Base-by-base conservation (phyloP, 2,329 filamentous ascomycete genomes). In the Aspergillus nomiae region DNA sequence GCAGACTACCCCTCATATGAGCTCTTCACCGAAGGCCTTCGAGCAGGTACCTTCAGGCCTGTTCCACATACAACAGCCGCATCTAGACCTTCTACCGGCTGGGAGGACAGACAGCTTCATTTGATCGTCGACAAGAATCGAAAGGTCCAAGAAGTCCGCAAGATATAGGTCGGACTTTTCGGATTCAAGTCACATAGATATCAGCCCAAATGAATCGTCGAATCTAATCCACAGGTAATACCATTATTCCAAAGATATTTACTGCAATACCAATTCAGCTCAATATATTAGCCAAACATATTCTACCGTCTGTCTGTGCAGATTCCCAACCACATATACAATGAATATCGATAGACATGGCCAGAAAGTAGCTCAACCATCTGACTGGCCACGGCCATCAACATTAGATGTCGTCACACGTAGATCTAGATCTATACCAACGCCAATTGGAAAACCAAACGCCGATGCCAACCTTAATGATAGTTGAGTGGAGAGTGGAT, bases 1-100 rank as follows among this genome's bases (percentile, higher is more conserved):
- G 21, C 55, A 82, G 80, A 92, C 76, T 91, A 89, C 70, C 90
- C 90, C 4, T 88, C 88, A 1, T 92, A 92, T 70, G 90, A 92
- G 78, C 81, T 92, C 12, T 92, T 87, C 71, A 85, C 84, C 1
- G 85, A 87, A 34, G 83, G 81, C 21, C 73, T 91, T 62, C 82
- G 89, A 61, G 72, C 76, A 30, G 89, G 89, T 1, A 78, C 89
- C 34, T 85, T 90, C 64, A 78, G 71, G 51, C 76, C 73, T n/a
- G 43, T 59, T 28, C 48, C 63, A 2, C 64, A 65, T 26, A 55
- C 68, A 41, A 67, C 58, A 3, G 67, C 61, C 1, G 61, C 65
- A 21, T 28, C 55, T 5, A 54, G 62, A 41, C 61, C 66, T 1
- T 61, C 74, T 5, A 65, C 71, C 1, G 74, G 81, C 21, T 82